Conservation (phyloP, 208 protist species). For the Acanthamoeba rhysodes region DNA sequence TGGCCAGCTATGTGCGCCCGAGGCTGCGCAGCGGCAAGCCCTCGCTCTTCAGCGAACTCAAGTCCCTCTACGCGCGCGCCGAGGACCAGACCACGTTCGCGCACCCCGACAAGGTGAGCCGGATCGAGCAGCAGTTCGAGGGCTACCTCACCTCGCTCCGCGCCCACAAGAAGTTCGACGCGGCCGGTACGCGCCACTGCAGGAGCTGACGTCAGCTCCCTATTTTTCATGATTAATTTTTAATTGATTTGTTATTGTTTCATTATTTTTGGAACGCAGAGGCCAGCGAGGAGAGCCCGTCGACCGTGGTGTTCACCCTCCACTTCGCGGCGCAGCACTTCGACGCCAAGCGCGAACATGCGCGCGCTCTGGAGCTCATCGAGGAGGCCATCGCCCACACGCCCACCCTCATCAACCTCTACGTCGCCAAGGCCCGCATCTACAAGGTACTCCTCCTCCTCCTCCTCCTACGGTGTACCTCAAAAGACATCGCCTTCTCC, state of each 20-base stretch:
- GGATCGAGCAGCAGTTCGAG: constrained; percentile 32
- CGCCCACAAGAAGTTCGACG: constrained; percentile 12
- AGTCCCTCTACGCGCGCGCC: constrained; percentile 30
- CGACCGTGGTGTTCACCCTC: background rate
- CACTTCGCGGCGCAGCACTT: constrained; percentile 61
- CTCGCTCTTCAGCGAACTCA: constrained; percentile 63
- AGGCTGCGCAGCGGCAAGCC: constrained; percentile 53
- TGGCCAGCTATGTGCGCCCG: constrained; percentile 52
- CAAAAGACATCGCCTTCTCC: too few species aligned
- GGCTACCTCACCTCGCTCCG: background rate
- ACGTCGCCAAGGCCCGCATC: constrained; percentile 52
- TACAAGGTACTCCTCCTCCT: background rate
- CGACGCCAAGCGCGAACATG: constrained; percentile 12
- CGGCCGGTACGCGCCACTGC: background rate
- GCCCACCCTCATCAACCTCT: constrained; percentile 70
- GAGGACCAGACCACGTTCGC: background rate
- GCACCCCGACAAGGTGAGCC: constrained; percentile 17
- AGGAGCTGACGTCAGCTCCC: too few species aligned
- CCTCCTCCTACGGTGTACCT: background rate
- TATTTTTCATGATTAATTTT: background rate
- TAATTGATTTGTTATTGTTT: too few species aligned
- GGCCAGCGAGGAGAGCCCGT: constrained; percentile 1
- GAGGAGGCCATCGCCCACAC: constrained; percentile 42
- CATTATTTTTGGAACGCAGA: background rate
- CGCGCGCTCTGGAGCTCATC: constrained; percentile 2